Evolutionary conservation across 306 rosid species (phyloP), one percentile per base, ranked within the genome.

Genomic region (Abrus precatorius): DNA sequence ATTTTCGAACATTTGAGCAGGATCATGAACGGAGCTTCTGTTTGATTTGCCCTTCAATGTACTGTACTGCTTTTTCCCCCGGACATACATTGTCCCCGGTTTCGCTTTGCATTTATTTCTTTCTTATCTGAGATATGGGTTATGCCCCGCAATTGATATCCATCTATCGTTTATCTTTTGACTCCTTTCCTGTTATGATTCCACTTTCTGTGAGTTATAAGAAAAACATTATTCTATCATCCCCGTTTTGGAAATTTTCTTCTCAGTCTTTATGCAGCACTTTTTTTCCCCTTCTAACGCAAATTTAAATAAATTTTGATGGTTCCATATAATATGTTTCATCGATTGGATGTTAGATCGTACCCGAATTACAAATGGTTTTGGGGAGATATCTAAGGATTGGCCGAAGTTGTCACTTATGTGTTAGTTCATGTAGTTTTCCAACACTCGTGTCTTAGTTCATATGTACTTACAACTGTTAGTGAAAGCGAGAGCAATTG

Each of bases 151-250:
- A 44, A 43, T 66, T 67, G 36, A 67, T 28, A 27, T 27, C 2
- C 34, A 43, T 43, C n/a, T 44, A 67, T 67, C 54, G 20, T 67
- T 67, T 67, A 43, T 67, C 72, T 9, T 67, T 67, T 43, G 54
- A 27, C 72, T 67, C 27, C 5, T 67, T 67, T 9, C 5, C 72
- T 67, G 43, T 67, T 67, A 67, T 44, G 54, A 67, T 67, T 67
- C 53, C 71, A 14, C 49, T 41, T 3, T n/a, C 7, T 43, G 1
- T 36, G 47, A n/a, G 30, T 63, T 5, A 3, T 2, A 40, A 14
- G 49, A 20, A 8, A 8, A 7, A 3, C 48, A 40, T 7, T 33
- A 40, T 7, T 60, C 38, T 32, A 10, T 11, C 34, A 4, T 27
- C 48, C 48, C 12, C 5, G 20, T 44, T 69, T 68, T 12, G 57